Evolutionary conservation across 257 asterid genomes (phyloP), one percentile per base, ranked within the genome.

Genomic region (Capsicum chinense): DNA sequence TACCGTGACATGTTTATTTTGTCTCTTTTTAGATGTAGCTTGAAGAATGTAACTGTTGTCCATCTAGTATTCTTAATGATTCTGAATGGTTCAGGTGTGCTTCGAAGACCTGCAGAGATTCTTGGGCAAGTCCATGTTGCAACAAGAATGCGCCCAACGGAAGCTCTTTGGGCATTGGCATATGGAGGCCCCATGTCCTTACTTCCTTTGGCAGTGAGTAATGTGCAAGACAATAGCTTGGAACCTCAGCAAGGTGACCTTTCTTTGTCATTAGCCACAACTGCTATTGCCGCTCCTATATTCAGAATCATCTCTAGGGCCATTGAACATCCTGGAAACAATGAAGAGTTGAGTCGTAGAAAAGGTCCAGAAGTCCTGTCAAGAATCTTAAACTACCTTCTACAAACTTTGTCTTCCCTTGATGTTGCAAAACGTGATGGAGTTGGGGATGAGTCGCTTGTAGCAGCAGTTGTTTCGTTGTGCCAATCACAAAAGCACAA

Each of bases 101-200:
- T 88, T 60, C 93, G 99, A 84, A 91, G 98, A 84, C 99, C 98
- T 47, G 99, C 99, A 57, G 99, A 96, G 91, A 98, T 96, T 88
- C 98, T 96, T 83, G 99, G 99, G 87, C 99, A 96, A 91, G 99
- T 96, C 83, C 98, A 96, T 71, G 98, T 96, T 86, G 98, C 99
- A 82, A 89, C 90, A 85, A 94, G 98, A 91, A 92, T 92, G 93
- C 92, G 99, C 44, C 98, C 99, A 21, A 83, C 93, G 17, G 98
- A 96, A 90, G 95, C 99, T 85, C 88, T 96, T 81, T 96, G 99
- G 99, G 97, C 98, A 87, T 87, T 94, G 93, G 98, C 98, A 54
- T 92, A 92, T 88, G 98, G 99, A 84, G 99, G 98, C 62, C 98
- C 99, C 52, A 88, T 94, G 88, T 91, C 96, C 90, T 91, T 96